Evolutionary conservation across 2,329 filamentous ascomycete species (phyloP).

Genomic region (Xylaria hypoxylon): DNA sequence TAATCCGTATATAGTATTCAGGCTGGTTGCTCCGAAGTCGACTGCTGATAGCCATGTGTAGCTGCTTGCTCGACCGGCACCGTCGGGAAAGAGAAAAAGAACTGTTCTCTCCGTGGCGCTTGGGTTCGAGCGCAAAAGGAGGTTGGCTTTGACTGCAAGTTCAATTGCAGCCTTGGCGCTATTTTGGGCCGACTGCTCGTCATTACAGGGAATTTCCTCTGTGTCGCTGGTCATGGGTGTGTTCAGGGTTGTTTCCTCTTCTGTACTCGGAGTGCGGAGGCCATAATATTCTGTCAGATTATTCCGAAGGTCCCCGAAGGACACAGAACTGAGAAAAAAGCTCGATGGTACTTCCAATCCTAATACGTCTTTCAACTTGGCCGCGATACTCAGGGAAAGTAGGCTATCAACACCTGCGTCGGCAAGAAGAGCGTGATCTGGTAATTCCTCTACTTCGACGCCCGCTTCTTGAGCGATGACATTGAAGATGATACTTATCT

Average conservation of each 20-base stretch:
- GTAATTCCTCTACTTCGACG: slow-evolving; percentile 12
- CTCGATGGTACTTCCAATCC: slow-evolving; percentile 16
- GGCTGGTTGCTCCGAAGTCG: neutral
- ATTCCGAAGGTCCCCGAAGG: slow-evolving; percentile 8
- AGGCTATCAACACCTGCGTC: slow-evolving; percentile 29
- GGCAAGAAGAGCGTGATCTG: slow-evolving; percentile 17
- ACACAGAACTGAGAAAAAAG: slow-evolving; percentile 12
- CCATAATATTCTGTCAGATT: slow-evolving; percentile 1
- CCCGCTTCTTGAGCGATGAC: slow-evolving; percentile 31
- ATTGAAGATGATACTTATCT: slow-evolving; percentile 6
- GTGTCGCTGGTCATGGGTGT: neutral
- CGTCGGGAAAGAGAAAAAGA: slow-evolving; percentile 31
- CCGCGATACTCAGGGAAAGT: slow-evolving; percentile 23
- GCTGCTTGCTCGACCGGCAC: slow-evolving; percentile 26
- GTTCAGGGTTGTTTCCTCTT: neutral
- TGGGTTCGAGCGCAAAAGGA: slow-evolving; percentile 19
- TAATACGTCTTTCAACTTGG: slow-evolving; percentile 12
- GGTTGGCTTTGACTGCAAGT: slow-evolving; percentile 13
- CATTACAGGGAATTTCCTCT: neutral
- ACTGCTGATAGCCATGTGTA: slow-evolving; percentile 22
- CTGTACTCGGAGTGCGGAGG: slow-evolving; percentile 7
- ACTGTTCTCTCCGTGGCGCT: neutral
- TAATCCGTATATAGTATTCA: slow-evolving; percentile 25
- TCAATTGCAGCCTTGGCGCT: neutral
- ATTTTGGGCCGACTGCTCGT: neutral